Evolutionary conservation across 331 rosid genomes (phyloP), one percentile per base, ranked within the genome.

Genomic region (Acacia pycnantha): DNA sequence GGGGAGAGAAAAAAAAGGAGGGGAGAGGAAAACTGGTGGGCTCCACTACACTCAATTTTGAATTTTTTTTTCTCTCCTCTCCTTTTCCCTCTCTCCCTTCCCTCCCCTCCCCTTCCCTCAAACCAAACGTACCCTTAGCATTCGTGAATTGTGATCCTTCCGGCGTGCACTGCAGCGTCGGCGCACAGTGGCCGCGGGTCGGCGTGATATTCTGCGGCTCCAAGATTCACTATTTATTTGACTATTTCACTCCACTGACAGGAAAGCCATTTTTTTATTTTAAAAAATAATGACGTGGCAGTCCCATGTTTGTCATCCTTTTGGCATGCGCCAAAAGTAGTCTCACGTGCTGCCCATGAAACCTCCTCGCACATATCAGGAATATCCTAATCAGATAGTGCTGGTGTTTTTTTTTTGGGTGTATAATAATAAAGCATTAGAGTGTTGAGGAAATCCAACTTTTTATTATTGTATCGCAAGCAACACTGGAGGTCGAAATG

Each of bases 281-380:
- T 21, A 10, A 59, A 51, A 77, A 80, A 78, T 65, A 37, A 67
- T 43, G 84, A 81, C 50, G 84, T 77, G 86, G 74, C 82, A 82
- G 81, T 77, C 80, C 77, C 83, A 78, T 74, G 81, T 68, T 83
- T 73, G 27, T 59, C 11, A 70, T 64, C 89, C 94, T 93, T 91
- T 93, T 84, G 88, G 95, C 98, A 93, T 89, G 98, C 97, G 97
- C 74, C 75, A 89, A 95, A 95, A 95, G 97, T 50, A 78, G 83
- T 77, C 81, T 90, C 97, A 90, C 97, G 93, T 93, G 97, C 90
- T 85, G 73, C 85, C 95, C 94, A 91, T 85, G 44, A 79, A 80
- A 62, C 68, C 18, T 1, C 67, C 26, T 29, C 85, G 65, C 65
- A 54, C 53, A 65, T 65, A 56, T 16, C 19, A 37, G 58, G 61